Percentiles rank a stretch among this genome's conserved stretches.
phyloP scores from a whole-genome alignment of 192 early-diverging fungal genomes.

The Funneliformis mosseae region DNA sequence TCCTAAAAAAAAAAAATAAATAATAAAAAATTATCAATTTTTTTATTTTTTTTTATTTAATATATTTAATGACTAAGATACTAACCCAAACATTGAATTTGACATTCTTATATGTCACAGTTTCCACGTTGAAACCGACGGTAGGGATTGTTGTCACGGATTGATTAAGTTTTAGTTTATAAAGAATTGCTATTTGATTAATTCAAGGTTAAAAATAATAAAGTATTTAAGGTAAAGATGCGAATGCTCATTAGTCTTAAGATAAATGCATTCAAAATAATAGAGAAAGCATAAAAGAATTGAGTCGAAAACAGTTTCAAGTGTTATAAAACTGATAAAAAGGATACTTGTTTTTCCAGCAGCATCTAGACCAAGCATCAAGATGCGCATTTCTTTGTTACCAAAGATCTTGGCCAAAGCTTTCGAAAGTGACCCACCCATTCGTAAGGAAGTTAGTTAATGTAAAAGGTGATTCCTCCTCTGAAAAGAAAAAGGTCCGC shows the following conservation, averaged over 20 bases:
- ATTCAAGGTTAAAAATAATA: neutral
- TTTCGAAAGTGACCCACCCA: conserved; percentile 83
- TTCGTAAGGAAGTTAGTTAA: conserved; percentile 36
- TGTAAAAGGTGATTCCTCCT: neutral
- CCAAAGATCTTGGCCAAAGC: conserved; percentile 78
- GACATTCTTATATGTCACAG: conserved; percentile 85
- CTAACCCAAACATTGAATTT: conserved; percentile 78
- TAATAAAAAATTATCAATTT: neutral
- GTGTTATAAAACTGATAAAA: neutral
- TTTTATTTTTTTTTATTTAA: neutral
- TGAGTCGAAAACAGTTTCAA: neutral
- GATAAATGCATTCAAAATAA: no score
- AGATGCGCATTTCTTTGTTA: conserved; percentile 94
- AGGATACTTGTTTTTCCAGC: conserved; percentile 87
- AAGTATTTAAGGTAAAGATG: no score
- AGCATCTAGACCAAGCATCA: conserved; percentile 92
- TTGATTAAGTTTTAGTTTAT: conserved; percentile 98
- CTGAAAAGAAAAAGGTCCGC: neutral
- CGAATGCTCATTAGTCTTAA: no score
- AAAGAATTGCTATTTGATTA: conserved; percentile 76
- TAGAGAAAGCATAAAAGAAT: neutral
- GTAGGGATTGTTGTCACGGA: conserved; percentile 98
- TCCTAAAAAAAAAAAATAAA: conserved; percentile 55
- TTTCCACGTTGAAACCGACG: conserved; percentile 91
- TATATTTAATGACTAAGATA: neutral